Conservation (phyloP, 441 rosid genomes). For the Syzygium syzygioides region DNA sequence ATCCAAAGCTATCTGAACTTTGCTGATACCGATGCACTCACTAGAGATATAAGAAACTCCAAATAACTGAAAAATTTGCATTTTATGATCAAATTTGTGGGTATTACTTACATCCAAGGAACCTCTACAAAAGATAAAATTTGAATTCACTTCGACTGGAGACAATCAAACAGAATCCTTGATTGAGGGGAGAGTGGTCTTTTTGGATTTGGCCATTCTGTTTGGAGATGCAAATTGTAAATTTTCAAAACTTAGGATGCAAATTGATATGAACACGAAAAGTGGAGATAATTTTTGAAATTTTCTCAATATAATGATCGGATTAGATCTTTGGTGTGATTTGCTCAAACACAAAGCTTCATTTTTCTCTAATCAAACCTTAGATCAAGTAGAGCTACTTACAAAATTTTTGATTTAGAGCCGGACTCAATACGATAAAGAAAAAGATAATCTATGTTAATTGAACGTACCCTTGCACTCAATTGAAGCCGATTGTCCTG, state of each 20-base stretch:
- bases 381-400: not conserved
- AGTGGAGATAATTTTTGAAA: not conserved
- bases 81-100: not conserved
- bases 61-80: not conserved
- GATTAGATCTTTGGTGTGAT: not conserved
- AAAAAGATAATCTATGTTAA: constrained; percentile 4
- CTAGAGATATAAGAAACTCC: not conserved
- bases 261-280: not conserved
- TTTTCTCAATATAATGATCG: not conserved
- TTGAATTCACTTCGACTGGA: not conserved
- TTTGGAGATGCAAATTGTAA: not conserved
- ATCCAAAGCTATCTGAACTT: not conserved
- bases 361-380: not conserved
- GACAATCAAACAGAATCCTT: not conserved
- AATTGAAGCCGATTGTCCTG: constrained; percentile 56
- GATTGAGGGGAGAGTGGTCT: not conserved
- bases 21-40: not conserved
- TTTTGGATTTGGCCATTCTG: not conserved
- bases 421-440: not conserved
- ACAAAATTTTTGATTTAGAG: not conserved
- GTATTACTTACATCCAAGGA: not conserved
- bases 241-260: not conserved
- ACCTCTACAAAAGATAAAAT: not conserved
- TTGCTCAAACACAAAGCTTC: not conserved
- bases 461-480: constrained; percentile 46